Conservation (phyloP, 75 land plant species). For the Pinus taeda region DNA sequence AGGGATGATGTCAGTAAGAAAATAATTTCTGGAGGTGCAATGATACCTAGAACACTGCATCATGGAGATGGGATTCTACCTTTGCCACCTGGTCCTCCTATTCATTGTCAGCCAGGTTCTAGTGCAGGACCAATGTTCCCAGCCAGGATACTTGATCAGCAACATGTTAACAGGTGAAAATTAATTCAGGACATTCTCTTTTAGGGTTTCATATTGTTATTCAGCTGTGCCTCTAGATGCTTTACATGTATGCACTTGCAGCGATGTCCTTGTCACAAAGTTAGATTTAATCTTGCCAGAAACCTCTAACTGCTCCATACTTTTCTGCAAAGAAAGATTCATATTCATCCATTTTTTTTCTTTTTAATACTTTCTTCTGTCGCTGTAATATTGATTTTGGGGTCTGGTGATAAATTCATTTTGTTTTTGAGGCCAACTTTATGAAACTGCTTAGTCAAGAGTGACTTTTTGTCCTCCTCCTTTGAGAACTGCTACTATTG, state of each 20-base stretch:
- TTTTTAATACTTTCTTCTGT: not conserved
- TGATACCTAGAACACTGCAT: not conserved
- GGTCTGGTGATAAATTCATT: no score
- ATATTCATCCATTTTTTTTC: no score
- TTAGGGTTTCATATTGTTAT: not conserved
- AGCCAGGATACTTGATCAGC: conserved; percentile 7
- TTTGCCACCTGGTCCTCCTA: conserved; percentile 8
- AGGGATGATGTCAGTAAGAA: conserved; percentile 1
- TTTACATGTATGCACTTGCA: not conserved
- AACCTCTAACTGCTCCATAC: not conserved
- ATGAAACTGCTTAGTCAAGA: not conserved
- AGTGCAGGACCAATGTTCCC: conserved; percentile 4
- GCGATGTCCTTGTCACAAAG: not conserved
- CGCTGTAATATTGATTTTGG: not conserved
- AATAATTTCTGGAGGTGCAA: conserved; percentile 1
- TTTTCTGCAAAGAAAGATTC: not conserved
- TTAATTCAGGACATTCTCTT: not conserved
- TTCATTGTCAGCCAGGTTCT: conserved; percentile 15
- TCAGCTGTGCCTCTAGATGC: not conserved
- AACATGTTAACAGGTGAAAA: conserved; percentile 25
- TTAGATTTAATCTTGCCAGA: not conserved
- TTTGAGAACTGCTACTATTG: not conserved
- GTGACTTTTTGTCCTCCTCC: not conserved
- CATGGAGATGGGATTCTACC: conserved; percentile 23
- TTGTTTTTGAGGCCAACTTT: not conserved